Percentiles rank a stretch among this genome's conserved stretches.
Conservation (phyloP, 805 yeast genomes). For the Sugiyamaella boreocaroliniensis region DNA sequence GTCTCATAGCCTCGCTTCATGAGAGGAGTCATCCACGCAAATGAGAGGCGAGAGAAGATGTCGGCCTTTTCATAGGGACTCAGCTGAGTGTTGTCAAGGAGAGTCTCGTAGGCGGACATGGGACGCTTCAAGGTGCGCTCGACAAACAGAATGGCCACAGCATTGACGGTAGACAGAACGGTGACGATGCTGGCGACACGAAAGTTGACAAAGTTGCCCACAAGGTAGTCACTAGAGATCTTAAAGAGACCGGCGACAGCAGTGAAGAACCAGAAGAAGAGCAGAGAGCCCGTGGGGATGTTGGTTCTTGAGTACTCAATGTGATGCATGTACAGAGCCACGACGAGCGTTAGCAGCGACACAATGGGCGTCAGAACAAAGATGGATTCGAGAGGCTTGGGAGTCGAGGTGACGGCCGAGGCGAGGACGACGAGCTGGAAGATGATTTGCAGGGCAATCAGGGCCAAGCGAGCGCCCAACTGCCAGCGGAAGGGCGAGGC, state of each 20-base stretch:
- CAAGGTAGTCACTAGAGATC: slow-evolving; percentile 14
- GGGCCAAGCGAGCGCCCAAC: slow-evolving; percentile 18
- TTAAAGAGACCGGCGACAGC: slow-evolving; percentile 42
- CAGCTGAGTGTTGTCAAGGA: slow-evolving; percentile 30
- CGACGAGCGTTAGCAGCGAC: slow-evolving; percentile 39
- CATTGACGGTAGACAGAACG: slow-evolving; percentile 34
- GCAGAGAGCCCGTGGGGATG: slow-evolving; percentile 60
- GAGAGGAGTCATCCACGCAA: slow-evolving; percentile 84
- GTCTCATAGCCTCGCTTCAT: slow-evolving; percentile 71
- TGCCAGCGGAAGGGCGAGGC: slow-evolving; percentile 21
- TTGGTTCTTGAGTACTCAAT: slow-evolving; percentile 62
- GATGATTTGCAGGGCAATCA: slow-evolving; percentile 17
- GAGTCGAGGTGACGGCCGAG: slow-evolving; percentile 15
- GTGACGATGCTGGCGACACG: slow-evolving; percentile 26
- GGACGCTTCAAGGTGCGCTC: slow-evolving; percentile 40
- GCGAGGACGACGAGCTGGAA: slow-evolving; percentile 11
- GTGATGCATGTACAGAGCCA: slow-evolving; percentile 55
- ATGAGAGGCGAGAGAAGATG: slow-evolving; percentile 68
- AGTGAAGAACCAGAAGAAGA: slow-evolving; percentile 69
- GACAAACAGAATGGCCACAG: slow-evolving; percentile 37
- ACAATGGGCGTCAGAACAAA: slow-evolving; percentile 34
- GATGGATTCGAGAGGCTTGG: slow-evolving; percentile 27
- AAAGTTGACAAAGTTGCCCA: slow-evolving; percentile 12
- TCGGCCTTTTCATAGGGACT: slow-evolving; percentile 54
- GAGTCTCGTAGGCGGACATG: slow-evolving; percentile 26